A percentile compares a stretch with the other conserved stretches of the same genome.
Conservation (phyloP, 192 early-diverging fungal species). For the Podila epigama region DNA sequence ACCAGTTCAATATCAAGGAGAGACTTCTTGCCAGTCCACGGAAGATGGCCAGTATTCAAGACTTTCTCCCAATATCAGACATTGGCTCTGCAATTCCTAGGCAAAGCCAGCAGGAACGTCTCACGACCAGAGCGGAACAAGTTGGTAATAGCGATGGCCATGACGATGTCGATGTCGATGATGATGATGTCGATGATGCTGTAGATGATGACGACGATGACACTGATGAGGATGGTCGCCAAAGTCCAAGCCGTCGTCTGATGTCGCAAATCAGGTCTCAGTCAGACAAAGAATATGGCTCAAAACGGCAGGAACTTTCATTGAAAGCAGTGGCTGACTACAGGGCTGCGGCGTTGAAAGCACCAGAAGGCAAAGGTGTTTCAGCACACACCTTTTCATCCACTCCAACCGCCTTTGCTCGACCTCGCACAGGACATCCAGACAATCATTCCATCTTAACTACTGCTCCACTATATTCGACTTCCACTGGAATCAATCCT, state of each 20-base stretch:
- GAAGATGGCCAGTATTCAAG: constrained; percentile 41
- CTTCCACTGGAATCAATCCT: constrained; percentile 6
- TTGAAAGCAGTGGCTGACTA: too few relatives aligned
- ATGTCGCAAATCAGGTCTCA: constrained; percentile 24
- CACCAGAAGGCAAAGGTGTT: constrained; percentile 12
- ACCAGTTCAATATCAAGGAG: constrained; percentile 9
- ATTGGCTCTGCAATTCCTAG: not conserved
- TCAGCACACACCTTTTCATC: not conserved
- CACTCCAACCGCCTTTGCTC: too few relatives aligned
- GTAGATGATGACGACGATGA: not conserved
- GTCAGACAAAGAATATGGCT: not conserved
- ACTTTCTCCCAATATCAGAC: constrained; percentile 14
- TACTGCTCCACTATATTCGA: too few relatives aligned
- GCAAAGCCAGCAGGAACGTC: not conserved
- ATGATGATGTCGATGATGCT: not conserved
- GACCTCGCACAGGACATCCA: too few relatives aligned
- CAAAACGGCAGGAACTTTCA: constrained; percentile 11
- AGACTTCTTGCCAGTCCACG: constrained; percentile 31
- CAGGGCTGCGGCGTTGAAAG: constrained; percentile 10
- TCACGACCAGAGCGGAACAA: too few relatives aligned
- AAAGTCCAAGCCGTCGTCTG: constrained; percentile 21
- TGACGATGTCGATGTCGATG: too few relatives aligned
- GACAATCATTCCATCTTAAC: too few relatives aligned
- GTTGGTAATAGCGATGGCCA: too few relatives aligned
- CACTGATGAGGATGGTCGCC: not conserved